Evolutionary conservation across 1,284 basidiomycete genomes (phyloP).

Genomic region (Ustilago loliicola): DNA sequence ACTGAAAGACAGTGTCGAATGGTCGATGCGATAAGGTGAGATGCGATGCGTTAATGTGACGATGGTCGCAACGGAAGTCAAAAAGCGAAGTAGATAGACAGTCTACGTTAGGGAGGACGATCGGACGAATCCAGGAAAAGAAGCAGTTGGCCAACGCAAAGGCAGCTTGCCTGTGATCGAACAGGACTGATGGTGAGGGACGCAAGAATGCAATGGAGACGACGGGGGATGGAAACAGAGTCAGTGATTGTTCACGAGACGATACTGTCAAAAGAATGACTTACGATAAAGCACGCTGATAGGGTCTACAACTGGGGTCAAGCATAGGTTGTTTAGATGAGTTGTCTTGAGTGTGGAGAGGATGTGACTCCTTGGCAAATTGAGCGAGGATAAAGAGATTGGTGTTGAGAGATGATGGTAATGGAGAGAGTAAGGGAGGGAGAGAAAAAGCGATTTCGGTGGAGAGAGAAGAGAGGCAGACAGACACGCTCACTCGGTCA

Average conservation of each 20-base stretch:
- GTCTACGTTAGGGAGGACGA: slow-evolving; percentile 57
- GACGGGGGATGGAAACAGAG: neutral
- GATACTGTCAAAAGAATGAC: slow-evolving; percentile 11
- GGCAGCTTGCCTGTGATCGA: slow-evolving; percentile 43
- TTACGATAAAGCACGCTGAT: slow-evolving; percentile 53
- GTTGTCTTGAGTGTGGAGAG: slow-evolving; percentile 11
- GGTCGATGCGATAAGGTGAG: neutral
- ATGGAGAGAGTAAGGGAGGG: slow-evolving; percentile 4
- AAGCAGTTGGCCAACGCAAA: slow-evolving; percentile 54
- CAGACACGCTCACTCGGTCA: neutral
- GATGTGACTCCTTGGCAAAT: slow-evolving; percentile 39
- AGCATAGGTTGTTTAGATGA: slow-evolving; percentile 57
- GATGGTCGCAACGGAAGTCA: slow-evolving; percentile 1
- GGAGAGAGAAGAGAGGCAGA: neutral
- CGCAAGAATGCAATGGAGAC: neutral
- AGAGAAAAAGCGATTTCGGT: neutral
- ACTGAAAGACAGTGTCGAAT: neutral
- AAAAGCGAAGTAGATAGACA: neutral
- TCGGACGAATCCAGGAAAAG: slow-evolving; percentile 66
- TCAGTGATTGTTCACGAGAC: neutral
- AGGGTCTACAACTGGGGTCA: slow-evolving; percentile 64
- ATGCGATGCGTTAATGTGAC: neutral
- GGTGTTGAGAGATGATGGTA: slow-evolving; percentile 9
- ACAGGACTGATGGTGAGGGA: slow-evolving; percentile 14
- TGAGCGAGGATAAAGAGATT: slow-evolving; percentile 1